Evolutionary conservation across 2,329 filamentous ascomycete genomes (phyloP), one percentile per base, ranked within the genome.

Genomic region (Gaeumannomyces sp.): DNA sequence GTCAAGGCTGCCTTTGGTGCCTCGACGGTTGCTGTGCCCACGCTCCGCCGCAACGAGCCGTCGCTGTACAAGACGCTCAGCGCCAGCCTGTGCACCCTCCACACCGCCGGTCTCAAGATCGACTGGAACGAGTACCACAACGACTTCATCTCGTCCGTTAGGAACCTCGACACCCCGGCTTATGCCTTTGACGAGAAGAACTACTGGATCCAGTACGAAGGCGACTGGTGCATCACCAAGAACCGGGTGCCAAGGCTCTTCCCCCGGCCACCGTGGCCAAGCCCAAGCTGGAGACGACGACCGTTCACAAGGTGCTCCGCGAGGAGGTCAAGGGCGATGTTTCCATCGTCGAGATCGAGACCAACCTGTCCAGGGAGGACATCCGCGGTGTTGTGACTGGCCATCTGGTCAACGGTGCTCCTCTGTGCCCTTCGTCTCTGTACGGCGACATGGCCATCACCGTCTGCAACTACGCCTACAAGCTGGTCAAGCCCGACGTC

Each of bases 151-250:
- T 64, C 69, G 0, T 75, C 73, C 16, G 73, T 78, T 3, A 74
- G 75, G 4, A 79, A 92, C 13, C 75, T 91, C 7, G 78, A 84
- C 7, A 77, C 93, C 0, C 90, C 90, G 0, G 83, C 83, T 1
- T 93, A 93, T 73, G 81, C 82, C 0, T 93, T 89, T 76, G 87
- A 93, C 70, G 79, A 86, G 70, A 91, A 91, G 79, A 89, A 85
- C 68, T 92, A 92, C 73, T 87, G 85, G 84, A 79, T 86, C 58
- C 79, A 82, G 70, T 87, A 86, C 71, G 75, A 82, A 67, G 88
- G 90, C 67, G 87, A 92, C 74, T 93, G 89, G 86, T 85, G 82
- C 28, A 78, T 92, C 53, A 86, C 83, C 67, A 93, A 93, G 79
- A 87, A 89, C 69, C 85, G 89, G 82, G 78, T 56, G 72, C 79